Evolutionary conservation across 1,139 yeast genomes (phyloP), one percentile per base, ranked within the genome.

Genomic region (Yamadazyma atmosphaerica): DNA sequence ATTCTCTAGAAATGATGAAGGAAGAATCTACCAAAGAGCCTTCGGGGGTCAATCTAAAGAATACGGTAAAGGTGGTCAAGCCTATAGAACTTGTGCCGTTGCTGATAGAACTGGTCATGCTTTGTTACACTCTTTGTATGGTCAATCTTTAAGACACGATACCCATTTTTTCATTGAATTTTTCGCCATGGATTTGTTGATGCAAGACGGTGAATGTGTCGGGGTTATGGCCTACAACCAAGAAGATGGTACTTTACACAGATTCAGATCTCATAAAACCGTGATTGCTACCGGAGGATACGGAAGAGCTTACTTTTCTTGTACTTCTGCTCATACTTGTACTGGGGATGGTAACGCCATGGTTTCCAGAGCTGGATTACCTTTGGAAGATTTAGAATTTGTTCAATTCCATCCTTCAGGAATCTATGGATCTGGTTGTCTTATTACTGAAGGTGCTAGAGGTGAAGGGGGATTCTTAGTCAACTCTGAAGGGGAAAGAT

Each of bases 71-170:
- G 97, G 96, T 60, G 98, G 98, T 46, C 98, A 92, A 72, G 98
- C 98, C 43, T 92, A 92, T 77, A 83, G 98, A 74, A 90, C 98
- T 43, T 92, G 98, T 74, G 98, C 98, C 33, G 98, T 92, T 39
- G 98, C 98, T 39, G 98, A 92, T 72, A 83, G 98, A 78, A 92
- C 98, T 40, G 98, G 98, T 39, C 98, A 92, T 63, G 97, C 98
- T 31, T 74, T 92, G 61, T 79, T 92, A 68, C 98, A 92, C 71
- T 86, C 98, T 33, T 76, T 92, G 52, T 92, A 92, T 65, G 98
- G 98, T 52, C 98, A 92, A 73, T 87, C 97, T 27, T 78, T 92
- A 60, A 82, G 95, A 71, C 96, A 89, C 71, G 94, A 92, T 74
- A 89, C 98, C 54, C 96, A 92, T 67, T 92, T 90, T 73, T 92